Base-by-base conservation (phyloP, 768 basidiomycete genomes). In the Hericium erinaceus region DNA sequence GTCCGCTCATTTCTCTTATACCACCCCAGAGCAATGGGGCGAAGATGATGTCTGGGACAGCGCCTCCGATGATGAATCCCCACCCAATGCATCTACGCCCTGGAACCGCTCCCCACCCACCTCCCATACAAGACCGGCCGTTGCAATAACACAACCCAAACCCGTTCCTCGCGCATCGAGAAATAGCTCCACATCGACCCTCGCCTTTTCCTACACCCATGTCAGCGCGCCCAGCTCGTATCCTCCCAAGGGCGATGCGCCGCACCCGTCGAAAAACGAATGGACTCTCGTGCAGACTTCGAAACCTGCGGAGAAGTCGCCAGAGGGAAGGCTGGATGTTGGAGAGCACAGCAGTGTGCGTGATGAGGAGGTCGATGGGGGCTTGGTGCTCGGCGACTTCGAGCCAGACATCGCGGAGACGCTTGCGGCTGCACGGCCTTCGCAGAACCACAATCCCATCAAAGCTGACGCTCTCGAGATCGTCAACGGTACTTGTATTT, bases 11-110 rank as follows among this genome's bases (percentile, higher is more conserved):
- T 66, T 58, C 28, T 64, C 62, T 13, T 61, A 61, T 51, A 64
- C 64, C 39, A 53, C 24, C 22, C 50, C 59, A 11, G 68, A 69
- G 9, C 44, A 46, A 49, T 64, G 69, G 65, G 68, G 57, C 13
- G 69, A 70, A n/a, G 70, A 71, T 57, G 70, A 71, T 60, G 69
- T 67, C 18, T 71, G 70, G 70, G 70, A 70, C 56, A 68, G 66
- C 46, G 61, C 64, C 46, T 71, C 70, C n/a, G 69, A 71, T 57
- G 67, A 64, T 49, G 62, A 63, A 54, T 63, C 62, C 2, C 49
- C 37, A 2, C 52, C 62, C n/a, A 55, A 58, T 38, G 28, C 60
- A 5, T 57, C 52, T 16, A 38, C 60, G 16, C 26, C 39, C 48
- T 61, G 62, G 62, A 46, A 24, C 39, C 60, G 56, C n/a, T 48